Base-by-base conservation (phyloP, 2,329 filamentous ascomycete species). In the Orbilia blumenaviensis region DNA sequence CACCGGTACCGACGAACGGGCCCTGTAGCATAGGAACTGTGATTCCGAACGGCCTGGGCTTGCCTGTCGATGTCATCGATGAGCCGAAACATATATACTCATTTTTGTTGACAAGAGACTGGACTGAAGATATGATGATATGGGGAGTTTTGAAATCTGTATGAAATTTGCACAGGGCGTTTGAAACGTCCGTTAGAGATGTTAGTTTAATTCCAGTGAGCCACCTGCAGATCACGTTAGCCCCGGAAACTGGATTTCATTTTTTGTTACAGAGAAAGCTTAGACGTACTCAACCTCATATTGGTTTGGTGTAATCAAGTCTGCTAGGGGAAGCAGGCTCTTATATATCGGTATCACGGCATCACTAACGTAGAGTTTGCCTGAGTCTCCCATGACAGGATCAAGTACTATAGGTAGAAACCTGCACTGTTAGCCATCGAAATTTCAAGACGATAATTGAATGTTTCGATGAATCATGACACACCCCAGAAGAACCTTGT, bases 331-430 rank as follows among this genome's bases (percentile, higher is more conserved):
- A 21, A 98, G 85, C 69, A 97, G 86, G 23, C 86, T 86, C 83
- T 93, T 94, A 83, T 98, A 99, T 12, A 92, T 93, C 0, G 94
- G 94, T 14, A 98, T 92, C 2, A 96, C 93, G 78, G 96, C 93
- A 80, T 94, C 90, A 4, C 91, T 92, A 6, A 99, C 94, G 81
- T 99, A 99, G 10, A 99, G 86, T 79, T 88, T 89, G 58, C 93
- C 95, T 81, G 97, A 93, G 82, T 99, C 95, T 29, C 95, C 95
- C 95, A 99, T 99, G 54, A 99, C 95, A 0, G 96, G 95, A 82
- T 99, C 95, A 25, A 99, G 87, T 1, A 97, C 92, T 89, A 77
- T 66, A 42, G 7, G 42, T 58, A 36, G 18, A 14, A 9, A n/a
- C 1, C n/a, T 3, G 18, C n/a, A 18, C 16, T 54, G 27, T 54